Percentiles rank a stretch among this genome's conserved stretches.
phyloP scores from a whole-genome alignment of 345 rosid genomes.

The Eutrema yunnanense region DNA sequence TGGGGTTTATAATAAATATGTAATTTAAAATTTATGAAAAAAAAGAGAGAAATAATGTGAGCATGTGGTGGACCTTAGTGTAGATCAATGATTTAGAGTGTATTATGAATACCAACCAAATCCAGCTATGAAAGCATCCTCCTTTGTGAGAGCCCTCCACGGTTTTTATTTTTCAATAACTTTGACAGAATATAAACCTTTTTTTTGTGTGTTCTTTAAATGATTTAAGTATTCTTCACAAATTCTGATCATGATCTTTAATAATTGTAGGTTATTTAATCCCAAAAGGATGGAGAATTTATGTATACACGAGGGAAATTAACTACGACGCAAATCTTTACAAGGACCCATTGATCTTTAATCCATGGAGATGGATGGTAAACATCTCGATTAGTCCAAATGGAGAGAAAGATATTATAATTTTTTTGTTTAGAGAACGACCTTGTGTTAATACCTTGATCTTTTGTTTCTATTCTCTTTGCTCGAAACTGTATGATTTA shows the following conservation, averaged over 20 bases:
- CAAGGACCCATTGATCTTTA: slow-evolving; percentile 58
- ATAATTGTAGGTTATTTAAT: slow-evolving; percentile 27
- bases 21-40: neutral
- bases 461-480: neutral
- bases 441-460: neutral
- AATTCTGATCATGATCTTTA: slow-evolving; percentile 8
- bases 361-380: slow-evolving; percentile 91
- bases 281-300: slow-evolving; percentile 38
- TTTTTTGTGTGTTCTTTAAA: slow-evolving; percentile 4
- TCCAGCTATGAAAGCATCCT: slow-evolving; percentile 32
- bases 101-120: slow-evolving; percentile 30
- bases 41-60: slow-evolving; percentile 19
- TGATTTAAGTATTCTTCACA: neutral
- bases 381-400: neutral
- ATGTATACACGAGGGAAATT: slow-evolving; percentile 61
- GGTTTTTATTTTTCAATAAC: slow-evolving; percentile 10
- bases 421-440: neutral
- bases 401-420: too few species aligned
- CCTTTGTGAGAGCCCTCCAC: slow-evolving; percentile 22
- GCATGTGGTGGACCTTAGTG: slow-evolving; percentile 33
- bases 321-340: slow-evolving; percentile 65
- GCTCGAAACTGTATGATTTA: neutral
- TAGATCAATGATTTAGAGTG: slow-evolving; percentile 26
- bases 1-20: neutral
- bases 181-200: slow-evolving; percentile 14